Base-by-base conservation (phyloP, 495 filamentous ascomycete genomes). In the Pyronema domesticum region DNA sequence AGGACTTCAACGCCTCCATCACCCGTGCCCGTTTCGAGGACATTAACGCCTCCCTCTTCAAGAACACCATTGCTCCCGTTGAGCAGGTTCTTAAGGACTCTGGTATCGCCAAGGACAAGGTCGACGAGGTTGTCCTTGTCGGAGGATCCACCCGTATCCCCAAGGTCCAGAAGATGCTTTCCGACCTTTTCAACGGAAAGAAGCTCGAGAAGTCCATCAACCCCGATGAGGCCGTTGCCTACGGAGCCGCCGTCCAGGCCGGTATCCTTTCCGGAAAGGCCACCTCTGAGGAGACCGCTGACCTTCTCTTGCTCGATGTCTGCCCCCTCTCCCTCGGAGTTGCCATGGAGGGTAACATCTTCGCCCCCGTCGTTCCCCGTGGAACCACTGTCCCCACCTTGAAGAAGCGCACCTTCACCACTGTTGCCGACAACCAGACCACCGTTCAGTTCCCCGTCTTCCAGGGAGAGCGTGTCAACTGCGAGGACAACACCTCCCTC, bases 301-400 rank as follows among this genome's bases (percentile, higher is more conserved):
- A 95, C 72, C 85, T 98, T 70, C 80, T 98, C 57, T 80, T 98
- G 42, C 78, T 98, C 68, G 91, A 98, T 70, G 93, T 98, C 61
- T 82, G 89, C 62, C 93, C 91, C 66, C 86, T 99, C 39, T 96
- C 91, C 54, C 83, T 99, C 17, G 91, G 93, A 84, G 93, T 99
- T 65, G 93, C 93, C 64, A 99, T 96, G 93, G 91, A 96, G 75
- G 91, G 91, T 64, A 96, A 96, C 76, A 96, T 99, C 72, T 96
- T 99, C 67, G 91, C 93, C 52, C 84, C 91, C 36, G 93, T 99
- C 58, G 91, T 98, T 57, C 71, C 61, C 40, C 89, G 93, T 68
- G 91, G 89, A 44, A 78, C 85, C 66, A 94, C 89, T 11, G 88
- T 95, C 49, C 91, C 91, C 14, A 85, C 81, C 36, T 78, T 98